phyloP scores from a whole-genome alignment of 306 rosid species.

The Delonix regia region DNA sequence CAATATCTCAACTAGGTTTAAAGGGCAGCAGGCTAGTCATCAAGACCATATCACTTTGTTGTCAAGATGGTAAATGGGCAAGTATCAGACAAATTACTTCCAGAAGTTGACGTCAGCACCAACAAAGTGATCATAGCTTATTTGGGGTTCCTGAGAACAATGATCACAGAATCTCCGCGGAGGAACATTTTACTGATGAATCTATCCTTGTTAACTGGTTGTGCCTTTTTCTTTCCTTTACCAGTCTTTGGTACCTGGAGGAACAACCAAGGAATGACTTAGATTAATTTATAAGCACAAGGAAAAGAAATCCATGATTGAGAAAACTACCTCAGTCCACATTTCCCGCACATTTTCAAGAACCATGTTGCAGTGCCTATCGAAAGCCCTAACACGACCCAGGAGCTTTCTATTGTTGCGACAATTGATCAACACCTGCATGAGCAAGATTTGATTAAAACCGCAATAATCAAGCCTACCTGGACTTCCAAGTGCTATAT shows the following conservation, averaged over 20 bases:
- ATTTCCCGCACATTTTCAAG: conserved; percentile 95
- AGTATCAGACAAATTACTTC: conserved; percentile 2
- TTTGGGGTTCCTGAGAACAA: conserved; percentile 91
- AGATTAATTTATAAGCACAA: not conserved
- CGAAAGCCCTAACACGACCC: conserved; percentile 93
- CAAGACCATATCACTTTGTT: not conserved
- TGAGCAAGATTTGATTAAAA: not conserved
- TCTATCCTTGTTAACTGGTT: conserved; percentile 89
- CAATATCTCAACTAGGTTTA: conserved; percentile 1
- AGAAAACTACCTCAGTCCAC: conserved; percentile 91
- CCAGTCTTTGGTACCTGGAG: conserved; percentile 82
- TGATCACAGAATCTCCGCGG: conserved; percentile 86
- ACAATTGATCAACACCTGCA: conserved; percentile 85
- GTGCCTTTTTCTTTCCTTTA: conserved; percentile 90
- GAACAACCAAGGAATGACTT: not conserved
- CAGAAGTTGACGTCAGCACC: not conserved
- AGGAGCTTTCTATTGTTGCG: conserved; percentile 88
- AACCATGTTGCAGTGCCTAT: conserved; percentile 96
- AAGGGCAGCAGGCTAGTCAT: not conserved
- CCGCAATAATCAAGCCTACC: not conserved
- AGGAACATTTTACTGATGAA: conserved; percentile 94
- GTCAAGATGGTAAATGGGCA: conserved; percentile 1
- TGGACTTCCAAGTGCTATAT: not conserved
- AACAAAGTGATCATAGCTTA: conserved; percentile 35
- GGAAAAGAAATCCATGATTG: not conserved